Base-by-base conservation (phyloP, 2,329 filamentous ascomycete species). In the Aspergillus sp. region DNA sequence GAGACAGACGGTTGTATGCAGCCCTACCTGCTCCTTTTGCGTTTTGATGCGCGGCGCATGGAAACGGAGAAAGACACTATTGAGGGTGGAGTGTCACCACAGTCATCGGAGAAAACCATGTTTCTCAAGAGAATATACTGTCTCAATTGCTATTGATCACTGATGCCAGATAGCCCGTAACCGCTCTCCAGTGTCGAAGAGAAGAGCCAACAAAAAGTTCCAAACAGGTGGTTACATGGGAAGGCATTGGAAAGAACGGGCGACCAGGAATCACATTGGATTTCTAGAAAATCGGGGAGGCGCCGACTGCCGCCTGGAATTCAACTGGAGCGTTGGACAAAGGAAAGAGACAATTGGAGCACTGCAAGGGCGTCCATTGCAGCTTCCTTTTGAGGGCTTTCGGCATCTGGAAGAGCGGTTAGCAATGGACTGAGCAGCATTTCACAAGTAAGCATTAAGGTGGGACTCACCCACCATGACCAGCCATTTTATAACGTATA, bases 21-120 rank as follows among this genome's bases (percentile, higher is more conserved):
- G 19, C 7, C 49, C 48, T 63, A 73, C 71, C 68, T 66, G 33
- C 46, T 56, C 55, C 69, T 65, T 39, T 59, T 67, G 19, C 44
- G 52, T 14, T 50, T 35, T 12, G 59, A 41, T 4, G 63, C 60
- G 6, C 65, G 66, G 6, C 65, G 66, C 23, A 69, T 61, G 3
- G 62, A 37, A 9, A 64, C 49, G 43, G 66, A 65, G n/a, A 67
- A 55, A 4, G 66, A 64, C 31, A 66, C 61, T 27, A 58, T 23
- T 48, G 59, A 61, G 8, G 57, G 62, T 39, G 58, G 56, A 53
- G 25, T 47, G 14, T 23, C 19, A 17, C 54, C 40, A 44, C 21
- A 25, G 23, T 35, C 53, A 31, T 53, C 41, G 14, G 56, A 56
- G 3, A 49, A 40, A 60, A 60, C 60, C 45, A 51, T 55, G 12